phyloP scores from a whole-genome alignment of 768 basidiomycete species.

The Pilatotrama ljubarskyi region DNA sequence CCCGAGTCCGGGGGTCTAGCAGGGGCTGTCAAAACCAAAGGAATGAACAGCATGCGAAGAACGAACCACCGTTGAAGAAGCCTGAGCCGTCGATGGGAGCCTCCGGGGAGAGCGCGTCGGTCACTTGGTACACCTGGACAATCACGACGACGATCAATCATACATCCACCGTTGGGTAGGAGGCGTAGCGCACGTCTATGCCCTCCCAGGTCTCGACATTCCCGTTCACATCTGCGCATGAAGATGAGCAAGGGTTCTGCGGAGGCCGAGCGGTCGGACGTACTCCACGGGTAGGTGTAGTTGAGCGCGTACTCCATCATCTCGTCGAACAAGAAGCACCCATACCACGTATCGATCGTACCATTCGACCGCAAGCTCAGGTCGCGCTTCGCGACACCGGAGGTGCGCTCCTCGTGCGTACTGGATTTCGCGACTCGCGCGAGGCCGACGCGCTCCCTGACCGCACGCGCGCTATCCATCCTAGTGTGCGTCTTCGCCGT shows the following conservation, averaged over 20 bases:
- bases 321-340: slow-evolving; percentile 61
- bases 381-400: slow-evolving; percentile 36
- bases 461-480: background rate
- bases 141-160: background rate
- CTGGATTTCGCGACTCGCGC: background rate
- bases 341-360: slow-evolving; percentile 40
- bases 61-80: slow-evolving; percentile 60
- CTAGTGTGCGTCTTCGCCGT: background rate
- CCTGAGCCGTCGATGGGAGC: slow-evolving; percentile 48
- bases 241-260: background rate
- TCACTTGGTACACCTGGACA: slow-evolving; percentile 30
- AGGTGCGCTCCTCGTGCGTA: background rate
- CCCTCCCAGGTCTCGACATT: slow-evolving; percentile 4
- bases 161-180: background rate
- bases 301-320: slow-evolving; percentile 72
- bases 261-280: slow-evolving; percentile 1
- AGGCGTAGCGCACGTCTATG: slow-evolving; percentile 16
- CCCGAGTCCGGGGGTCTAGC: slow-evolving; percentile 51
- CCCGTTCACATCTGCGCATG: background rate
- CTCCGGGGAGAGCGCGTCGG: slow-evolving; percentile 45
- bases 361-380: slow-evolving; percentile 49
- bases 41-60: background rate
- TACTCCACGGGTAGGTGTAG: slow-evolving; percentile 62
- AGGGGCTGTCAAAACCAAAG: background rate
- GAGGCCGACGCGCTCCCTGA: background rate